Conservation (phyloP, 345 rosid genomes). For the Luvunga scandens region DNA sequence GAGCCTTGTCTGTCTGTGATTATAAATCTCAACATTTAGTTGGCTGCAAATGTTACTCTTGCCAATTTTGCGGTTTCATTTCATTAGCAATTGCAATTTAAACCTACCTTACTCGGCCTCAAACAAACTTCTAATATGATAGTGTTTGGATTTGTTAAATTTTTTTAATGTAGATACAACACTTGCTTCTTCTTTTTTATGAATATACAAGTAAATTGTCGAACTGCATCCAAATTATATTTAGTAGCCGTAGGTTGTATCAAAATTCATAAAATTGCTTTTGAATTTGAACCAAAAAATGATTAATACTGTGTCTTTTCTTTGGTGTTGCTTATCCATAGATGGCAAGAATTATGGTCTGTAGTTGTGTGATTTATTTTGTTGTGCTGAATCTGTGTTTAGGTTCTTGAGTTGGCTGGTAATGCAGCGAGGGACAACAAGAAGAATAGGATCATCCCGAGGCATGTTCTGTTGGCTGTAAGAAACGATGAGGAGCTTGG, state of each 20-base stretch:
- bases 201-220: not conserved
- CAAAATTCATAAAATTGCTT: not conserved
- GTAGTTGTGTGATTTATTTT: not conserved
- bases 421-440: constrained; percentile 78
- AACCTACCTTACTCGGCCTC: not conserved
- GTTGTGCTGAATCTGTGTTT: not conserved
- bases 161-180: not conserved
- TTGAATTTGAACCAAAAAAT: not conserved
- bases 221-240: not conserved
- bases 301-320: not conserved
- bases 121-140: too few relatives aligned
- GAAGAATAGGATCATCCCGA: constrained; percentile 68
- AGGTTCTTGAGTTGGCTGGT: constrained; percentile 76
- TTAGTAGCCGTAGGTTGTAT: not conserved
- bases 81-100: not conserved
- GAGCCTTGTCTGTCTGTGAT: not conserved
- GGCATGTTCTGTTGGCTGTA: constrained; percentile 62
- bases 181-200: not conserved
- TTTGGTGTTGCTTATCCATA: not conserved
- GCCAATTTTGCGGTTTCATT: too few relatives aligned
- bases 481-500: constrained; percentile 78
- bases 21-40: not conserved
- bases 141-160: too few relatives aligned
- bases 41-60: not conserved
- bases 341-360: not conserved